phyloP scores from a whole-genome alignment of 129 eudicot species.

The Chrysanthemum makinoi region DNA sequence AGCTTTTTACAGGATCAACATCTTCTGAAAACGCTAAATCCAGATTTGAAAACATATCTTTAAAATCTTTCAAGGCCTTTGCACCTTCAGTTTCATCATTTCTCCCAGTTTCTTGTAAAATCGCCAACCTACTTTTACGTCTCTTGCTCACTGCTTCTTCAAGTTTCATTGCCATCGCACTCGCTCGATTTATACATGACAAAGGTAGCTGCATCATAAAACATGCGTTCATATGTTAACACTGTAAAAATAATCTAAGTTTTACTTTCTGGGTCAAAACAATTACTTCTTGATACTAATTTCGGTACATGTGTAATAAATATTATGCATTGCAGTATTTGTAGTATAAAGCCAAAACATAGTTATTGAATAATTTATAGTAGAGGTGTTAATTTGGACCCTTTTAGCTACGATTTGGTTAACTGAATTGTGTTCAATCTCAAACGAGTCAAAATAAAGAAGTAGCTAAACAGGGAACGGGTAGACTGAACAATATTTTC shows the following conservation, averaged over 20 bases:
- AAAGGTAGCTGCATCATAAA: slow-evolving; percentile 61
- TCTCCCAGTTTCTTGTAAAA: slow-evolving; percentile 9
- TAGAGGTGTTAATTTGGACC: too few relatives aligned
- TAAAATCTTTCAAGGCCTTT: slow-evolving; percentile 21
- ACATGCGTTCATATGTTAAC: too few relatives aligned
- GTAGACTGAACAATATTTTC: too few relatives aligned
- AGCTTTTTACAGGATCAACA: slow-evolving; percentile 35
- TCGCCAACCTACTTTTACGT: slow-evolving; percentile 22
- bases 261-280: slow-evolving; percentile 6
- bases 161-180: slow-evolving; percentile 67
- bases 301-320: not conserved
- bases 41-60: slow-evolving; percentile 33
- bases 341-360: not conserved
- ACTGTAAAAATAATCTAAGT: not conserved
- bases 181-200: slow-evolving; percentile 64
- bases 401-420: too few relatives aligned
- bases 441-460: too few relatives aligned
- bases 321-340: not conserved
- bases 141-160: slow-evolving; percentile 54
- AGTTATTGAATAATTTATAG: too few relatives aligned
- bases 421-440: too few relatives aligned
- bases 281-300: not conserved
- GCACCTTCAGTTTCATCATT: slow-evolving; percentile 20
- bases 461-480: too few relatives aligned
- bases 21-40: slow-evolving; percentile 38